Conservation (phyloP, 75 land plant genomes). For the Sequoiadendron giganteum region DNA sequence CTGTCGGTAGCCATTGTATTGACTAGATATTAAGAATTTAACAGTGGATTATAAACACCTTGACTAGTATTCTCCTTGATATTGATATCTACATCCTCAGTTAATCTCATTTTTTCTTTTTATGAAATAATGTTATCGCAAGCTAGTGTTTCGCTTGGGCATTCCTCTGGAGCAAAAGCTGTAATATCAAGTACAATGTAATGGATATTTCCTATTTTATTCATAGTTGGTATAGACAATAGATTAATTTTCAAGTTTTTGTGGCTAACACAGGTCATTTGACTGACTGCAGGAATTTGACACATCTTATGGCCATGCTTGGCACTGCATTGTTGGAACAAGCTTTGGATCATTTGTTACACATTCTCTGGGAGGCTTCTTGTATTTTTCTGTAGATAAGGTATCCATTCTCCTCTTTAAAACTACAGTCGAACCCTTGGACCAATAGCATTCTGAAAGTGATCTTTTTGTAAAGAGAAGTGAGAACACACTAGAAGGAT, state of each 20-base stretch:
- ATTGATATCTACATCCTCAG: background rate
- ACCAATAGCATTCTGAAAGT: conserved; percentile 13
- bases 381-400: conserved; percentile 89
- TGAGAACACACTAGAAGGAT: background rate
- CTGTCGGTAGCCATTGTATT: background rate
- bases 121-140: background rate
- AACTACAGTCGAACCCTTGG: conserved; percentile 59
- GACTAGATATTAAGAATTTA: background rate
- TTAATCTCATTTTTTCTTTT: background rate
- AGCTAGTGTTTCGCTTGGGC: background rate
- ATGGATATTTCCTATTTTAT: background rate
- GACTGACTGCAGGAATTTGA: conserved; percentile 79
- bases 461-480: background rate
- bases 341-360: conserved; percentile 97
- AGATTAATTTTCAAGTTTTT: background rate
- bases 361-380: conserved; percentile 85
- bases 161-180: background rate
- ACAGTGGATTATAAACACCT: background rate
- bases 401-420: conserved; percentile 88
- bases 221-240: background rate
- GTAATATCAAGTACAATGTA: background rate
- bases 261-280: background rate
- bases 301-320: conserved; percentile 85
- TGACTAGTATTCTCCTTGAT: background rate
- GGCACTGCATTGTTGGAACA: conserved; percentile 96